Percentiles rank a stretch among this genome's conserved stretches.
These are phyloP conservation scores for Ophiostoma quercus DNA, from an alignment of 2,329 filamentous ascomycete species.

Conservation along the genomic window DNA sequence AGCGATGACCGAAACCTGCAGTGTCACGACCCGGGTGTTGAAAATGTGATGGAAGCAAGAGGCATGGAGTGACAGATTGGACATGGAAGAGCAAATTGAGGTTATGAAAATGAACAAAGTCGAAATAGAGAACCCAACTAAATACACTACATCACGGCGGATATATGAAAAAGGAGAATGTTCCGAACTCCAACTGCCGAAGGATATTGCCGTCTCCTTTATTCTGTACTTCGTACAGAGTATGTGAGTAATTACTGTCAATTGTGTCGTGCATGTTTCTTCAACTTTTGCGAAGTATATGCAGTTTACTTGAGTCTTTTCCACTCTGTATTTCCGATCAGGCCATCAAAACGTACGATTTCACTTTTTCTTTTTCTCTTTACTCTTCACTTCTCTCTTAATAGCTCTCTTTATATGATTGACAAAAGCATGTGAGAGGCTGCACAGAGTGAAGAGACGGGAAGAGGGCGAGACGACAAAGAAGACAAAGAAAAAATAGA, in stretches of 20 bases:
- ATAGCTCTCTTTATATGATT: not conserved
- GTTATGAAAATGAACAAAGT: not conserved
- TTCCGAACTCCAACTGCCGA: not conserved
- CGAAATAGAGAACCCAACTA: not conserved
- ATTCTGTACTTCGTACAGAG: not conserved
- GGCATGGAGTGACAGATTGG: not conserved
- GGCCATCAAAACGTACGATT: not conserved
- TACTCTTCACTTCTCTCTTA: not conserved
- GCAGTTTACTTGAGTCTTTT: not conserved
- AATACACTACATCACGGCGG: not conserved
- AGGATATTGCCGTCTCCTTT: not conserved
- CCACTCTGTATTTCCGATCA: not conserved
- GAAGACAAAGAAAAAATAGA: not conserved
- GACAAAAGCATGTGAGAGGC: not conserved
- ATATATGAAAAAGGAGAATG: slow-evolving; percentile 6
- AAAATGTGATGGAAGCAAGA: not conserved
- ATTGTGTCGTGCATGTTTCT: not conserved
- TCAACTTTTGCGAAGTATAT: not conserved
- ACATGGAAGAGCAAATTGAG: not conserved
- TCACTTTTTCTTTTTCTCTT: not conserved
- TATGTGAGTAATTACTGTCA: not conserved
- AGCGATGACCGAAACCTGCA: slow-evolving; percentile 1
- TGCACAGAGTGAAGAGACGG: not conserved
- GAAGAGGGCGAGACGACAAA: not conserved
- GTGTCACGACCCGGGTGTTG: not conserved